Conservation (phyloP, 163 green algal genomes). For the Prototheca stagnorum region DNA sequence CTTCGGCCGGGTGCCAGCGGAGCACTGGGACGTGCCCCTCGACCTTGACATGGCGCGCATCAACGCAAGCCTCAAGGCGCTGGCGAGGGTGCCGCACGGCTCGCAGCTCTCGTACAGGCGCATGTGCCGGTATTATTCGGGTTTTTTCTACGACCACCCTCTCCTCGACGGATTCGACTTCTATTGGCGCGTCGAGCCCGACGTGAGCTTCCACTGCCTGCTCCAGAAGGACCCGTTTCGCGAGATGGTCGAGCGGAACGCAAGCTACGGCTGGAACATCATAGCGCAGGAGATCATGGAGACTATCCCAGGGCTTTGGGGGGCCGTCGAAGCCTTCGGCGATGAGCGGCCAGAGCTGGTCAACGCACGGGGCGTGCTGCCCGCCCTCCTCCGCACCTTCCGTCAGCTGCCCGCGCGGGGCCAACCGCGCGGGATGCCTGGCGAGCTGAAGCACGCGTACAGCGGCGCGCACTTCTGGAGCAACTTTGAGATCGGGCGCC, state of each 20-base stretch:
- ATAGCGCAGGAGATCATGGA: constrained; percentile 11
- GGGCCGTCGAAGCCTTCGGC: constrained; percentile 10
- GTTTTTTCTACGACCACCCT: constrained; percentile 27
- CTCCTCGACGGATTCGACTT: constrained; percentile 24
- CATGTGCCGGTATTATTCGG: constrained; percentile 29
- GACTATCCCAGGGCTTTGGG: constrained; percentile 24
- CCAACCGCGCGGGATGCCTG: neutral
- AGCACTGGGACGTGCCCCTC: constrained; percentile 19
- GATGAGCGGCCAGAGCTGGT: constrained; percentile 5
- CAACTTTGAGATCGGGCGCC: constrained; percentile 29
- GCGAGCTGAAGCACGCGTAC: neutral
- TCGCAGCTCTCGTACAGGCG: constrained; percentile 20
- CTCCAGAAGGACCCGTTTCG: constrained; percentile 19
- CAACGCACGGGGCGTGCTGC: constrained; percentile 5
- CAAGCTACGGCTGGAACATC: constrained; percentile 25
- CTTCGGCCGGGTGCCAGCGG: constrained; percentile 13
- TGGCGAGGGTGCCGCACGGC: constrained; percentile 13
- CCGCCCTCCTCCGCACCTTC: neutral
- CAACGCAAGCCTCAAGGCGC: neutral
- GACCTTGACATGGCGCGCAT: constrained; percentile 1
- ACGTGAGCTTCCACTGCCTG: constrained; percentile 24
- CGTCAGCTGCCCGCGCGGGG: neutral
- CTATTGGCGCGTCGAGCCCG: constrained; percentile 31
- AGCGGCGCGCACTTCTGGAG: constrained; percentile 23
- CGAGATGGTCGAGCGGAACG: neutral